Conservation (phyloP, 2,329 filamentous ascomycete species). For the Macrophomina pseudophaseolina region DNA sequence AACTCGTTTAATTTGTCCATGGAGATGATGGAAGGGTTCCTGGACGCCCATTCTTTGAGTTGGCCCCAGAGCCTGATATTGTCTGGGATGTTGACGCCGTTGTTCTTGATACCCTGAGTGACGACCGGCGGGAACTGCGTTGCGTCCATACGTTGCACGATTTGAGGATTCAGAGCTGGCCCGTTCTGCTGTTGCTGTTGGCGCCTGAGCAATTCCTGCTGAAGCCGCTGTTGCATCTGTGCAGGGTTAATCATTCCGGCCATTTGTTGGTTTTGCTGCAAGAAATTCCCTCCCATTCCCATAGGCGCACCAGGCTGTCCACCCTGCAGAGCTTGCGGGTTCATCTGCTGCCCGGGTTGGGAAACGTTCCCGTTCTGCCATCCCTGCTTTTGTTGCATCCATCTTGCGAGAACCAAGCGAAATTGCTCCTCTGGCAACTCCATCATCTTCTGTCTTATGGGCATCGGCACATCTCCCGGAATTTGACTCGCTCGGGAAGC, state of each 20-base stretch:
- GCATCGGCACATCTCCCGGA: conserved; percentile 37
- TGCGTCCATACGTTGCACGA: conserved; percentile 39
- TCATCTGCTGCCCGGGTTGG: conserved; percentile 41
- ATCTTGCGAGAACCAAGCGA: conserved; percentile 20
- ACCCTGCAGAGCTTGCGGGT: conserved; percentile 34
- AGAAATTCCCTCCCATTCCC: conserved; percentile 35
- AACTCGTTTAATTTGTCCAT: conserved; percentile 43
- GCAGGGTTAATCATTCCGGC: conserved; percentile 13
- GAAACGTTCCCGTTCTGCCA: conserved; percentile 6
- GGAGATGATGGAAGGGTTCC: conserved; percentile 38
- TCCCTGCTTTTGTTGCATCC: conserved; percentile 6
- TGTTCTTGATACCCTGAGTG: conserved; percentile 29
- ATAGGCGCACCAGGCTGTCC: conserved; percentile 37
- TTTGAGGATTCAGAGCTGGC: conserved; percentile 36
- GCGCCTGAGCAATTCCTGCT: conserved; percentile 20
- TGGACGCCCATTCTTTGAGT: conserved; percentile 56
- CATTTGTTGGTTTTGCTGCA: conserved; percentile 33
- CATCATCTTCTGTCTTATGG: conserved; percentile 40
- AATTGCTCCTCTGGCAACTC: conserved; percentile 43
- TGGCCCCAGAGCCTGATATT: conserved; percentile 62
- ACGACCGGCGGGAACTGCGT: conserved; percentile 37
- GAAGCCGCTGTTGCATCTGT: conserved; percentile 29
- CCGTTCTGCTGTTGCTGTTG: conserved; percentile 36
- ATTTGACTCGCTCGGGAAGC: conserved; percentile 42
- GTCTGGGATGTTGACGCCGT: conserved; percentile 47